phyloP scores from a whole-genome alignment of 306 rosid genomes.

The Cucurbita maxima region DNA sequence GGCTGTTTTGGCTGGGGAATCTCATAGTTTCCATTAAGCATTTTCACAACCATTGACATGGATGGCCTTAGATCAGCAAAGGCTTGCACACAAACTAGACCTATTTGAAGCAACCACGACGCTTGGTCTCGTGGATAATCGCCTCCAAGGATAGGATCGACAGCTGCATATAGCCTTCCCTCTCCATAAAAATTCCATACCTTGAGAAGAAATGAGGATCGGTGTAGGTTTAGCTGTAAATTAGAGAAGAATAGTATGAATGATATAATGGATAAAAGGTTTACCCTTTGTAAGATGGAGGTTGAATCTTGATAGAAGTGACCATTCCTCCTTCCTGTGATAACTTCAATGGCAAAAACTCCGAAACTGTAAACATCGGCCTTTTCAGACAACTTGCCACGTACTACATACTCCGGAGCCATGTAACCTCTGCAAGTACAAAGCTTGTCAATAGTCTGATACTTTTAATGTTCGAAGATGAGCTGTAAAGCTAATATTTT shows the following conservation, averaged over 20 bases:
- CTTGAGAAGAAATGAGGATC: conserved; percentile 1
- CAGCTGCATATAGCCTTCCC: conserved; percentile 16
- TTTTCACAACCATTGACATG: conserved; percentile 35
- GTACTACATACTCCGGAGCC: conserved; percentile 65
- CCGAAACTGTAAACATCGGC: conserved; percentile 75
- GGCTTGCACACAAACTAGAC: conserved; percentile 41
- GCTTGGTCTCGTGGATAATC: conserved; percentile 18
- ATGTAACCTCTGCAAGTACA: conserved; percentile 44
- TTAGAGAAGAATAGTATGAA: background rate
- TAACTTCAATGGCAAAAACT: conserved; percentile 39
- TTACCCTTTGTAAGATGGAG: conserved; percentile 28
- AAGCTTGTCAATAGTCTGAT: background rate
- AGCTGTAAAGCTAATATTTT: background rate
- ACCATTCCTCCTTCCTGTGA: conserved; percentile 40
- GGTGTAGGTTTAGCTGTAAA: background rate
- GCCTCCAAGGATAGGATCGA: conserved; percentile 25
- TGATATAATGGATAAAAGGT: background rate
- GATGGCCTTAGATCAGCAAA: conserved; percentile 36
- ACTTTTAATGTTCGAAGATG: background rate
- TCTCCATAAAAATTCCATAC: conserved; percentile 30
- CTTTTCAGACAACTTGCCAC: conserved; percentile 51
- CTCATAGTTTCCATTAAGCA: conserved; percentile 18
- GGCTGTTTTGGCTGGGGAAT: conserved; percentile 37
- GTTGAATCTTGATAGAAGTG: conserved; percentile 8
- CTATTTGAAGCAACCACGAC: conserved; percentile 29